Base-by-base conservation (phyloP, 2,329 filamentous ascomycete genomes). In the Pseudocercospora macadamiae region DNA sequence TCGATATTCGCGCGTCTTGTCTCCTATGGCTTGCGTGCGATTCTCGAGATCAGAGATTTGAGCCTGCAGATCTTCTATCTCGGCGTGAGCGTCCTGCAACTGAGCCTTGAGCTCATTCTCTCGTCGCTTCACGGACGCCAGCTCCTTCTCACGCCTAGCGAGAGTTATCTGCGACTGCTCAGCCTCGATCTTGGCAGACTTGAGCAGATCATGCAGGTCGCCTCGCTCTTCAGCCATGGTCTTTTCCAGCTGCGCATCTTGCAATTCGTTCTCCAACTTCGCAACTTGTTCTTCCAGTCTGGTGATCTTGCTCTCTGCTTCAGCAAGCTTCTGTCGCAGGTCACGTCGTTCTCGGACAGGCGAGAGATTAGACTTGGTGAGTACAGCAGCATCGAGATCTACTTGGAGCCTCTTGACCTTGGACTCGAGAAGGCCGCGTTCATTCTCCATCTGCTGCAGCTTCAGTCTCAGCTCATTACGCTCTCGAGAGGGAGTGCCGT, bases 161-260 rank as follows among this genome's bases (percentile, higher is more conserved):
- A 95, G 81, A 68, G 90, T 86, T 58, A 90, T 81, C 65, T 90
- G 87, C n/a, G 95, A 80, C 44, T 74, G 66, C 52, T 77, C 75
- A 12, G 72, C 71, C 54, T 77, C 74, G 25, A 85, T 78, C 72
- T 89, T 86, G 18, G 83, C 83, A 67, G 85, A 82, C 61, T 84
- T 85, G 23, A 87, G 77, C 73, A 85, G 80, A 53, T 81, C 77
- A 63, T 86, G 83, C 18, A 90, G 75, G 59, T 87, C 84, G 37
- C 81, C 79, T 42, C 84, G 81, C 68, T 86, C 84, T 55, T 82
- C 82, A 48, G 76, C 76, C 9, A 77, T 76, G 30, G 82, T 79
- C 16, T 77, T 70, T 80, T 80, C 55, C 77, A 76, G 77, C 55
- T 83, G 79, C 0, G 82, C 81, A 52, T 83, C 80, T 19, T 83